phyloP scores from a whole-genome alignment of 2,329 filamentous ascomycete genomes.

The Sporothrix protearum region DNA sequence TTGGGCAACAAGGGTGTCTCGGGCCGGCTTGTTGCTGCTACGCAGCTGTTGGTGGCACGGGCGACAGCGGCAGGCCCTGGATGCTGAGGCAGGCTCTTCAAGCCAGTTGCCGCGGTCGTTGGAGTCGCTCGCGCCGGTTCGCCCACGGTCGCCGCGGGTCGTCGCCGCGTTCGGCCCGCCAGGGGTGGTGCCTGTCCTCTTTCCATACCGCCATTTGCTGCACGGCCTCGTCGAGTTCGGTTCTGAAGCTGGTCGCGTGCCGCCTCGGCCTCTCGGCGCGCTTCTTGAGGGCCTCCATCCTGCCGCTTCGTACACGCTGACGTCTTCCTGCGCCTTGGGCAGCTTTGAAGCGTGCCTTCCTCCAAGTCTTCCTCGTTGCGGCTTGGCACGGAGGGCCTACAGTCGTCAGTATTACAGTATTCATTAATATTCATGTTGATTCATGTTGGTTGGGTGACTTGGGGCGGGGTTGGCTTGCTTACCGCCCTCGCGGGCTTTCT shows the following conservation, averaged over 20 bases:
- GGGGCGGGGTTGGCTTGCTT: slow-evolving; percentile 39
- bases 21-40: slow-evolving; percentile 49
- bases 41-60: slow-evolving; percentile 15
- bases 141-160: no score
- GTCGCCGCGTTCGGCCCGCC: slow-evolving; percentile 14
- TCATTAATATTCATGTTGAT: no score
- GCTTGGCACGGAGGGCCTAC: slow-evolving; percentile 58
- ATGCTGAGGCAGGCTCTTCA: slow-evolving; percentile 57
- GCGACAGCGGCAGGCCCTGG: slow-evolving; percentile 37
- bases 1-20: slow-evolving; percentile 53
- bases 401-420: slow-evolving; percentile 34
- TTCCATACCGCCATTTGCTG: slow-evolving; percentile 44
- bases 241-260: slow-evolving; percentile 55
- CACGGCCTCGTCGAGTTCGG: slow-evolving; percentile 43
- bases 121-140: slow-evolving; percentile 30
- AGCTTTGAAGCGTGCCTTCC: slow-evolving; percentile 60
- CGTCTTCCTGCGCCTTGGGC: slow-evolving; percentile 62
- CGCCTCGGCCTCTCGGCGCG: slow-evolving; percentile 64
- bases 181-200: slow-evolving; percentile 30
- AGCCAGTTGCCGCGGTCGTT: slow-evolving; percentile 49
- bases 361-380: slow-evolving; percentile 81
- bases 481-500: slow-evolving; percentile 83
- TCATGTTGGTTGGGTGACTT: neutral
- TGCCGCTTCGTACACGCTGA: slow-evolving; percentile 56
- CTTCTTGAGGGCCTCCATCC: slow-evolving; percentile 58